Conservation (phyloP, 495 filamentous ascomycete species). For the Hyaloscypha variabilis region DNA sequence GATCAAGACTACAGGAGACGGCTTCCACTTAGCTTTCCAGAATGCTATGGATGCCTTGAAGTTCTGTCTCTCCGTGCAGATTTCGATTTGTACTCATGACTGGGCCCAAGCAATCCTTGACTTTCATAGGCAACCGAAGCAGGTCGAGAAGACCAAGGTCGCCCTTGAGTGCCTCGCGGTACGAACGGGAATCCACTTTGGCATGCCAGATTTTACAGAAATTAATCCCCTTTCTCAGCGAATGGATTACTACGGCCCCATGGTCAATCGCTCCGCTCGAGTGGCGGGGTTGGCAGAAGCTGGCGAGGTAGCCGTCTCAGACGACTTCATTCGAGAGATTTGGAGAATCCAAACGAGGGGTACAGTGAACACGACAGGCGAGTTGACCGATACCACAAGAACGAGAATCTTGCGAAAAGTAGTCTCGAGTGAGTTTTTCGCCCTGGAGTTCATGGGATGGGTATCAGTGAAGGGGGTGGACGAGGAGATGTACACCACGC, state of each 20-base stretch:
- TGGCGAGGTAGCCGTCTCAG: conserved; percentile 19
- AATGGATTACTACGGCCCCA: conserved; percentile 12
- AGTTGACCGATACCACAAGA: too few species aligned
- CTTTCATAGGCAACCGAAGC: background rate
- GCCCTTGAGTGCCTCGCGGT: background rate
- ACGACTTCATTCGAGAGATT: conserved; percentile 6
- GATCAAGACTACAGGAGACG: conserved; percentile 20
- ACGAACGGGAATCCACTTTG: conserved; percentile 20
- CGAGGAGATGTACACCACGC: too few species aligned
- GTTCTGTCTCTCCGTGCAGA: conserved; percentile 10
- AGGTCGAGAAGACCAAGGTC: background rate
- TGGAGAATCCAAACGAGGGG: too few species aligned
- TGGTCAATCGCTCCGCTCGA: conserved; percentile 9
- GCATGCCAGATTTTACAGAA: background rate
- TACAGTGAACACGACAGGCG: too few species aligned
- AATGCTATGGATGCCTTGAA: background rate
- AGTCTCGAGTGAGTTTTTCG: too few species aligned
- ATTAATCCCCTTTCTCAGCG: background rate
- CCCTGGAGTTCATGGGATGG: too few species aligned
- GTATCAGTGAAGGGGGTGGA: too few species aligned
- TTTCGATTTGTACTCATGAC: background rate
- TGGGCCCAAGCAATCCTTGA: conserved; percentile 11
- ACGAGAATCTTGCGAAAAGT: conserved; percentile 2
- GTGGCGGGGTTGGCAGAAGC: conserved; percentile 6
- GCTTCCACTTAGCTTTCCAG: conserved; percentile 1